Conservation (phyloP, 1,284 basidiomycete genomes). For the Dichomitus squalens region DNA sequence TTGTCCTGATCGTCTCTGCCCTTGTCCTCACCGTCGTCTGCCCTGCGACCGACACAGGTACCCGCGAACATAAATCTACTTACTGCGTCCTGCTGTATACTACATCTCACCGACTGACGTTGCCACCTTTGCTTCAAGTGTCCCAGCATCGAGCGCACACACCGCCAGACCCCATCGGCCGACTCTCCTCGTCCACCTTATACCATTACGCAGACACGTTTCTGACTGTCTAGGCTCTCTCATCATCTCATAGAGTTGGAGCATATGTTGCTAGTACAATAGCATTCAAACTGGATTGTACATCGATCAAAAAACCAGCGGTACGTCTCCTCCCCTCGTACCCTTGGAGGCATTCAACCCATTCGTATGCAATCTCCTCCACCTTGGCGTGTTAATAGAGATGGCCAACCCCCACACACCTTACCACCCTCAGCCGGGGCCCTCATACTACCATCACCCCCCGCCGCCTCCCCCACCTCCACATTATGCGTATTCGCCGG, state of each 20-base stretch:
- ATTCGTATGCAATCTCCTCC: neutral
- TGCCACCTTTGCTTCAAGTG: neutral
- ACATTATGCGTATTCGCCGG: constrained; percentile 26
- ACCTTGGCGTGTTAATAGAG: constrained; percentile 1
- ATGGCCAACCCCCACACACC: constrained; percentile 39
- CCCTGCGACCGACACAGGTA: neutral
- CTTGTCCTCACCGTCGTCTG: constrained; percentile 3
- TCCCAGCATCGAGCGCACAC: neutral
- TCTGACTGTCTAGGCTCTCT: constrained; percentile 1
- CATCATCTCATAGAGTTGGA: neutral
- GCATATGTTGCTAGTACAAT: constrained; percentile 18
- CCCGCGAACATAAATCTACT: neutral
- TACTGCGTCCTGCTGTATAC: neutral
- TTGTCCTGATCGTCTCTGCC: constrained; percentile 13
- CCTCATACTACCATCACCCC: constrained; percentile 32
- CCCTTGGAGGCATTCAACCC: constrained; percentile 1
- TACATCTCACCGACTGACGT: neutral
- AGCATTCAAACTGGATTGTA: constrained; percentile 11
- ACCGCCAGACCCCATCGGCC: neutral
- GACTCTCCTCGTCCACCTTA: neutral
- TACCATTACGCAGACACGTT: constrained; percentile 5
- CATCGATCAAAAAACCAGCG: constrained; percentile 3
- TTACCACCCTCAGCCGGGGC: constrained; percentile 35
- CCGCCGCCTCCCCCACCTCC: constrained; percentile 29
- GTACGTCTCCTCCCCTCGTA: constrained; percentile 12